Conservation (phyloP, 2,329 filamentous ascomycete species). For the Exophiala sp. region DNA sequence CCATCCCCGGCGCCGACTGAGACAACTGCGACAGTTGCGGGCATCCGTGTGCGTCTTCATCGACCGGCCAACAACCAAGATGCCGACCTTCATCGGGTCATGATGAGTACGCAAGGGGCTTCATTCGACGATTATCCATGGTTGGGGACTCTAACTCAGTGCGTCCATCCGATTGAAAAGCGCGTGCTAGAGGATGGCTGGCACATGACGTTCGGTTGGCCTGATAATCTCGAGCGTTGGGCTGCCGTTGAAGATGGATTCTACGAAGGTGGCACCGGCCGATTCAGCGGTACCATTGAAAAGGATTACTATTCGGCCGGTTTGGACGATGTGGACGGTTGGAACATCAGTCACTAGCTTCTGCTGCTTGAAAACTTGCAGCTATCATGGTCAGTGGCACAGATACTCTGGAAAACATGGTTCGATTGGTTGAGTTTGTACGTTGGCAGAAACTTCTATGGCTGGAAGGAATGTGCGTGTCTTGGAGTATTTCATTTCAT, state of each 20-base stretch:
- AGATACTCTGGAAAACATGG: too few species aligned
- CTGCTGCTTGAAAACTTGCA: too few species aligned
- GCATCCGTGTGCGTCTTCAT: not conserved
- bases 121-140: conserved; percentile 16
- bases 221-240: conserved; percentile 22
- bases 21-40: not conserved
- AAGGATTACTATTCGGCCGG: conserved; percentile 1
- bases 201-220: conserved; percentile 30
- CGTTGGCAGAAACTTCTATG: too few species aligned
- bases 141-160: conserved; percentile 30
- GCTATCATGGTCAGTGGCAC: too few species aligned
- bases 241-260: conserved; percentile 31
- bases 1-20: not conserved
- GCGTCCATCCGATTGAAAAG: conserved; percentile 29
- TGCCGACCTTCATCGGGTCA: not conserved
- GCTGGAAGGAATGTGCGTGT: too few species aligned
- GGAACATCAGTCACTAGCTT: too few species aligned
- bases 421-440: too few species aligned
- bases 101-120: conserved; percentile 10
- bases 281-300: conserved; percentile 29
- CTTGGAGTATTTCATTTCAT: too few species aligned
- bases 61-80: not conserved
- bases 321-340: too few species aligned
- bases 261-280: conserved; percentile 30
- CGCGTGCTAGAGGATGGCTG: conserved; percentile 29